phyloP scores from a whole-genome alignment of 768 basidiomycete species.

The Hydnum rufescens region DNA sequence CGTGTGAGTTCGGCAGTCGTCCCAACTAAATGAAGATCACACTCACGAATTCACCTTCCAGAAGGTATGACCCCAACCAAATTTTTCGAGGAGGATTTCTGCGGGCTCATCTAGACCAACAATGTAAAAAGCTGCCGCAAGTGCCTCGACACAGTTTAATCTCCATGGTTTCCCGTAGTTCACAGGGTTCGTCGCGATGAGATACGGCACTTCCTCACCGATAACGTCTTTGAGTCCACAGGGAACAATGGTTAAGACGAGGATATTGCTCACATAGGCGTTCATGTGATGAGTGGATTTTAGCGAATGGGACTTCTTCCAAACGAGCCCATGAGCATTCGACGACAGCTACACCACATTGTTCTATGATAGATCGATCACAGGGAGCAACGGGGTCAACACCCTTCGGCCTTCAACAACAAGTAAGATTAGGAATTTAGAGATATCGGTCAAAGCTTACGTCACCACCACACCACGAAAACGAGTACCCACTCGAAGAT shows the following conservation, averaged over 20 bases:
- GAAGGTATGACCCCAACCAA: slow-evolving; percentile 86
- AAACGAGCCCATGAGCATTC: slow-evolving; percentile 97
- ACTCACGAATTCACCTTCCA: slow-evolving; percentile 63
- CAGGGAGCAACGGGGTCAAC: slow-evolving; percentile 57
- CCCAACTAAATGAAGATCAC: not conserved
- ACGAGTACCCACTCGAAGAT: slow-evolving; percentile 63
- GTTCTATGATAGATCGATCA: slow-evolving; percentile 59
- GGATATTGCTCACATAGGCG: slow-evolving; percentile 35
- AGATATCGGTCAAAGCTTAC: slow-evolving; percentile 28
- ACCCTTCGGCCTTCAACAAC: slow-evolving; percentile 51
- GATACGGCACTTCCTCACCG: slow-evolving; percentile 57
- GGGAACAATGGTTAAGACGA: slow-evolving; percentile 19
- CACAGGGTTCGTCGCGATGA: slow-evolving; percentile 87
- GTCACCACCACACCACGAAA: slow-evolving; percentile 89
- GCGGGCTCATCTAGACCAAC: slow-evolving; percentile 72
- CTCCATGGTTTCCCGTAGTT: slow-evolving; percentile 98
- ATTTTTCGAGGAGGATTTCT: slow-evolving; percentile 53
- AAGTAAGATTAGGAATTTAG: not conserved
- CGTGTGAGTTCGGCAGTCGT: not conserved
- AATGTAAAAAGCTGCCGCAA: slow-evolving; percentile 90
- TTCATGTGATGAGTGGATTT: slow-evolving; percentile 87
- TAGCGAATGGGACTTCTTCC: slow-evolving; percentile 84
- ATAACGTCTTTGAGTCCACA: not conserved
- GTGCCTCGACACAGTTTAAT: slow-evolving; percentile 83
- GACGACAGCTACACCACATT: slow-evolving; percentile 78